Evolutionary conservation across 2,329 filamentous ascomycete genomes (phyloP).

Genomic region (Cladosporium sp.): DNA sequence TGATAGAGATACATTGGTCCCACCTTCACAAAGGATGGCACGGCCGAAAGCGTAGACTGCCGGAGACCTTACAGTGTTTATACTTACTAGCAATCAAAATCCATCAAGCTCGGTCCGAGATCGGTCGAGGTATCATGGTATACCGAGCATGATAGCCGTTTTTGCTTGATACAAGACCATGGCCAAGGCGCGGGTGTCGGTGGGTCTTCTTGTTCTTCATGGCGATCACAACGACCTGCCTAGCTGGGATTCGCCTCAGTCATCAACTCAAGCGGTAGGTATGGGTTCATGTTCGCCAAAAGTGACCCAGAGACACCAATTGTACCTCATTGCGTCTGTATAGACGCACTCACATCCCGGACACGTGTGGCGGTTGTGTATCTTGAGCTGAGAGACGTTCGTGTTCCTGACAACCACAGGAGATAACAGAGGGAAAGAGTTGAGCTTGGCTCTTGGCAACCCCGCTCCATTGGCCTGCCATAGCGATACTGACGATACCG

Average conservation of each 20-base stretch:
- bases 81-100: background rate
- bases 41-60: background rate
- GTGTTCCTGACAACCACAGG: too few species aligned
- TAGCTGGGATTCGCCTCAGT: background rate
- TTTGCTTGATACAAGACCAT: background rate
- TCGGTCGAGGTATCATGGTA: background rate
- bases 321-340: too few species aligned
- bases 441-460: too few species aligned
- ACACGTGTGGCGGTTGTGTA: too few species aligned
- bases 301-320: too few species aligned
- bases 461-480: too few species aligned
- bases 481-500: too few species aligned
- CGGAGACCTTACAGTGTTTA: too few species aligned
- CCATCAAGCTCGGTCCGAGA: background rate
- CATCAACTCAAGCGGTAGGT: background rate
- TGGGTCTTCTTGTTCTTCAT: background rate
- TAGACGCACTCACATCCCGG: too few species aligned
- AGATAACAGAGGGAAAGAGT: too few species aligned
- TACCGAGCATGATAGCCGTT: background rate
- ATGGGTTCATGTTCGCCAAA: background rate
- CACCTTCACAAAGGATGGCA: background rate
- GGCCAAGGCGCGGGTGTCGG: background rate
- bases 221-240: background rate
- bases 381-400: too few species aligned
- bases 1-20: background rate